Percentiles rank a stretch among this genome's conserved stretches.
Conservation (phyloP, 2,329 filamentous ascomycete species). For the Juglanconis oblonga region DNA sequence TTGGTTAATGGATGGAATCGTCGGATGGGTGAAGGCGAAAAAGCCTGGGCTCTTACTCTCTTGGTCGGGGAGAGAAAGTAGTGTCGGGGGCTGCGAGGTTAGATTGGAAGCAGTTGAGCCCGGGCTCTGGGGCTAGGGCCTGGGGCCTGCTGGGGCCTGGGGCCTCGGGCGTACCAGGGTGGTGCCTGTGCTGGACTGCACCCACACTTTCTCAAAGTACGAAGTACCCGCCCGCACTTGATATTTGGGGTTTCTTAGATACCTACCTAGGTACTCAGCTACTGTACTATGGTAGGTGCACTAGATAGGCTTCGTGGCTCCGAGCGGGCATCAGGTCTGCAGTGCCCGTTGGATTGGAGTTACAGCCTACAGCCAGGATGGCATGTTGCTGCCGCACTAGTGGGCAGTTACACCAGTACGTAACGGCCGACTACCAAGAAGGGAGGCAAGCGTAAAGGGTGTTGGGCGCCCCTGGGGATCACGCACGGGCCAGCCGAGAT, state of each 20-base stretch:
- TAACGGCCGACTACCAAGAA: neutral
- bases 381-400: neutral
- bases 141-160: neutral
- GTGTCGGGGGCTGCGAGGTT: neutral
- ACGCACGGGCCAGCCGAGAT: neutral
- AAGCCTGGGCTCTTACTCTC: constrained; percentile 1
- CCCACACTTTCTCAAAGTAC: neutral
- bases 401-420: neutral
- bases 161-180: too few relatives aligned
- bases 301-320: too few relatives aligned
- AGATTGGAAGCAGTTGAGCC: neutral
- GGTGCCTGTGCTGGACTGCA: neutral
- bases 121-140: neutral
- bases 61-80: neutral
- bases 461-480: neutral
- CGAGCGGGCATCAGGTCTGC: too few relatives aligned
- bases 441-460: neutral
- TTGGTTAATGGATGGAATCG: neutral
- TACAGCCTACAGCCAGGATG: constrained; percentile 8
- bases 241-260: too few relatives aligned
- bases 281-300: neutral
- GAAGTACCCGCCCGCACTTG: too few relatives aligned
- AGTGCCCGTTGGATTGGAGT: constrained; percentile 3
- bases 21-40: constrained; percentile 9
- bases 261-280: constrained; percentile 1